Evolutionary conservation across 2,329 filamentous ascomycete species (phyloP).

Genomic region (Elsinoe australis): DNA sequence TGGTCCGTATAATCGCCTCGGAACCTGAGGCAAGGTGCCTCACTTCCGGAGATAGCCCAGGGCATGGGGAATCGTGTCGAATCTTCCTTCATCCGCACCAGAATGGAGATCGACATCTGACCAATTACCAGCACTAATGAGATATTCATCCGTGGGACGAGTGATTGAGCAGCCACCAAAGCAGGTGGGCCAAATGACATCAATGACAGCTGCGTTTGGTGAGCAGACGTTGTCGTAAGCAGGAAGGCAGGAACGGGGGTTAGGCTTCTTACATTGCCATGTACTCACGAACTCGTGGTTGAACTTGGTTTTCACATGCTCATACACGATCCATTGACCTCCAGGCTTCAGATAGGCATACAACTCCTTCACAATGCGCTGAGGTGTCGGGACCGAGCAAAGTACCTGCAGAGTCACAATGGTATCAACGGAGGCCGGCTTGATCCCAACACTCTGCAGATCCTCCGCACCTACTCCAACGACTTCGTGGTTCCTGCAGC

Average conservation of each 20-base stretch:
- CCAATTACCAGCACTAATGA: conserved; percentile 30
- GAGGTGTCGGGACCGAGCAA: conserved; percentile 56
- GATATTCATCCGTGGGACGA: conserved; percentile 32
- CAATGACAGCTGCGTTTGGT: conserved; percentile 24
- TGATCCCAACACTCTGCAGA: conserved; percentile 41
- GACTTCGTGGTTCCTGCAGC: conserved; percentile 53
- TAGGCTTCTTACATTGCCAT: conserved; percentile 27
- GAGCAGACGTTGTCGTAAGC: too few species aligned
- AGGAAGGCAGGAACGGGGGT: not conserved
- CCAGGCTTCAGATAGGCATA: conserved; percentile 54
- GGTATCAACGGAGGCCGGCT: conserved; percentile 47
- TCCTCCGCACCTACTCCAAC: conserved; percentile 57
- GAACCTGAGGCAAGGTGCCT: not conserved
- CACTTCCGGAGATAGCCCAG: conserved; percentile 29
- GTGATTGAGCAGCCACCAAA: conserved; percentile 31
- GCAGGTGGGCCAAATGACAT: conserved; percentile 31
- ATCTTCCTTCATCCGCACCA: conserved; percentile 28
- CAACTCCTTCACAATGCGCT: conserved; percentile 48
- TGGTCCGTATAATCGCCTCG: not conserved
- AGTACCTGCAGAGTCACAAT: conserved; percentile 56
- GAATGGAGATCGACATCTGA: conserved; percentile 28
- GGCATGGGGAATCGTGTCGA: conserved; percentile 31
- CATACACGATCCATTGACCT: conserved; percentile 56
- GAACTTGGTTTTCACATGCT: conserved; percentile 47
- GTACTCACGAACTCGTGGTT: conserved; percentile 27